These are phyloP conservation scores for Colletotrichum sp. DNA, from an alignment of 2,329 filamentous ascomycete genomes.

Conservation along the genomic window DNA sequence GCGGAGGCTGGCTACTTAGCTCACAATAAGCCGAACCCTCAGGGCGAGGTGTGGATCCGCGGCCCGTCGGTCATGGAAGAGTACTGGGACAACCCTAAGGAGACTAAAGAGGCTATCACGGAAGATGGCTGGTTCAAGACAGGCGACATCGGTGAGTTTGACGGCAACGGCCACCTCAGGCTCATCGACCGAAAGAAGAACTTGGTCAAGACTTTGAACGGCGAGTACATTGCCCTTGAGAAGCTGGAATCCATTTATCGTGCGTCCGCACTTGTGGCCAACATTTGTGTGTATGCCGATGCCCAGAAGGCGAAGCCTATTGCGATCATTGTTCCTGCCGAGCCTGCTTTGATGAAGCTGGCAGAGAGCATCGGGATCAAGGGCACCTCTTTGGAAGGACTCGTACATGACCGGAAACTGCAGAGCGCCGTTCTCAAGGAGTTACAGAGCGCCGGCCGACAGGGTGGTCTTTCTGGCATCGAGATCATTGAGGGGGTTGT, in stretches of 20 bases:
- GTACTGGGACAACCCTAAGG: constrained; percentile 80
- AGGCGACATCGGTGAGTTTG: constrained; percentile 83
- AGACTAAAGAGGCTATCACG: constrained; percentile 73
- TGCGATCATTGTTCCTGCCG: constrained; percentile 61
- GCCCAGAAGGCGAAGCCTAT: constrained; percentile 56
- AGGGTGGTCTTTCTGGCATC: constrained; percentile 68
- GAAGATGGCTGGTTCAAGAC: constrained; percentile 88
- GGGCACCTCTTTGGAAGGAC: constrained; percentile 66
- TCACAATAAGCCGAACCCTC: constrained; percentile 76
- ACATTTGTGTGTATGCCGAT: constrained; percentile 63
- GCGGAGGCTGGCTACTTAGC: constrained; percentile 80
- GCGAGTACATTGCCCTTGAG: constrained; percentile 84
- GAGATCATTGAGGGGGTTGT: constrained; percentile 77
- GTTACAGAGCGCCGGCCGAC: constrained; percentile 64
- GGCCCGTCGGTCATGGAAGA: constrained; percentile 73
- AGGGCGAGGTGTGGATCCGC: constrained; percentile 89
- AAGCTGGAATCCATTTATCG: constrained; percentile 66
- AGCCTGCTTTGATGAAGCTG: constrained; percentile 60
- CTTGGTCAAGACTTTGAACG: constrained; percentile 81
- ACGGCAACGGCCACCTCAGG: constrained; percentile 72
- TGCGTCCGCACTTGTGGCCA: constrained; percentile 54
- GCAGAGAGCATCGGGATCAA: constrained; percentile 46
- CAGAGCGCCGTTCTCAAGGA: constrained; percentile 68
- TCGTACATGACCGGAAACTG: constrained; percentile 72
- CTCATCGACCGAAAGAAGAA: constrained; percentile 91